A percentile compares a stretch with the other conserved stretches of the same genome.
These are phyloP conservation scores for Boletellus ananas DNA, from an alignment of 768 basidiomycete genomes.

Conservation along the genomic window DNA sequence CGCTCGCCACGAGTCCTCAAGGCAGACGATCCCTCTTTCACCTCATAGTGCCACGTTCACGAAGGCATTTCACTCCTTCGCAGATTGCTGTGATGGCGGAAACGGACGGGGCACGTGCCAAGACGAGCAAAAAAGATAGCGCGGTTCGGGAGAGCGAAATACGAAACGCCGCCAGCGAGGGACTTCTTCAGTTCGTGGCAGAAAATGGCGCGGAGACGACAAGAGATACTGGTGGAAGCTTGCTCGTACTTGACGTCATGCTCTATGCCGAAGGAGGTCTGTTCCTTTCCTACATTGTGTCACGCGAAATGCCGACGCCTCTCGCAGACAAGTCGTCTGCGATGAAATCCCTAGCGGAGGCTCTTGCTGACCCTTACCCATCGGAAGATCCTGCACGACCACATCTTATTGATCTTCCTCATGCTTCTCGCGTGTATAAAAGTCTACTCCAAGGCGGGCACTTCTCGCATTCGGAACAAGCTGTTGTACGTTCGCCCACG, in stretches of 20 bases:
- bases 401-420: conserved; percentile 78
- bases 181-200: conserved; percentile 66
- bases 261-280: conserved; percentile 81
- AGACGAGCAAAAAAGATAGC: conserved; percentile 82
- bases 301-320: not conserved
- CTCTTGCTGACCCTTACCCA: conserved; percentile 55
- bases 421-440: conserved; percentile 83
- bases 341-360: conserved; percentile 54
- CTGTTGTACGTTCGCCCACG: conserved; percentile 46
- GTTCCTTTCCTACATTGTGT: conserved; percentile 17
- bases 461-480: conserved; percentile 59
- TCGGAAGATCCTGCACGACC: conserved; percentile 44
- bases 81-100: conserved; percentile 68
- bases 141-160: conserved; percentile 66
- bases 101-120: conserved; percentile 61
- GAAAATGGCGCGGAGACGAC: conserved; percentile 58
- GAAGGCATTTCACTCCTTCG: conserved; percentile 83
- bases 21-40: conserved; percentile 83
- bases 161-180: conserved; percentile 66
- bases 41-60: conserved; percentile 76
- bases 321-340: conserved; percentile 66
- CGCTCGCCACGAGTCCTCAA: conserved; percentile 58
- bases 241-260: conserved; percentile 79
- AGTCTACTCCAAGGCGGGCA: conserved; percentile 89
- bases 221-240: conserved; percentile 74